Conservation (phyloP, 768 basidiomycete genomes). For the Russula griseocarnosa region DNA sequence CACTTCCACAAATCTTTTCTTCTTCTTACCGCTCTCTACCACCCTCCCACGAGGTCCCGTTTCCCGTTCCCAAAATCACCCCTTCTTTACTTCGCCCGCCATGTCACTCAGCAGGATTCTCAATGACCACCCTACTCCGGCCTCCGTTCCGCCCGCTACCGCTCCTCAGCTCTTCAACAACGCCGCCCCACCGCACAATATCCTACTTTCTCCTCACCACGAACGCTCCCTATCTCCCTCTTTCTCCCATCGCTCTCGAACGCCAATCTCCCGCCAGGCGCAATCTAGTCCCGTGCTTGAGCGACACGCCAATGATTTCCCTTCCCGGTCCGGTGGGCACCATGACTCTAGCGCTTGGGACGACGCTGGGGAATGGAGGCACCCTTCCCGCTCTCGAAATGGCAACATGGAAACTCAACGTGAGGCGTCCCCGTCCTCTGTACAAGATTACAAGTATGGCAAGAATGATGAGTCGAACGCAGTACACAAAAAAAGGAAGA, state of each 20-base stretch:
- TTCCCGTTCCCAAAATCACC: not conserved
- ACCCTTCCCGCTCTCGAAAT: slow-evolving; percentile 39
- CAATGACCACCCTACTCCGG: slow-evolving; percentile 48
- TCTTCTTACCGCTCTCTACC: not conserved
- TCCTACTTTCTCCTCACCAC: slow-evolving; percentile 31
- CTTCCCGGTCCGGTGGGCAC: slow-evolving; percentile 40
- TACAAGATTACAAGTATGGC: slow-evolving; percentile 30
- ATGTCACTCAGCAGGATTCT: slow-evolving; percentile 32
- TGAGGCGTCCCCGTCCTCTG: slow-evolving; percentile 35
- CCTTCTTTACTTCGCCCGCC: slow-evolving; percentile 7
- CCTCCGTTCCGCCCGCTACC: slow-evolving; percentile 29
- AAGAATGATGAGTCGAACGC: slow-evolving; percentile 21
- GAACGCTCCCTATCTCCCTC: slow-evolving; percentile 23
- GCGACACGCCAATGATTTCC: slow-evolving; percentile 36
- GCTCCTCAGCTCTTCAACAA: slow-evolving; percentile 34
- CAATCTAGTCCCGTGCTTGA: slow-evolving; percentile 31
- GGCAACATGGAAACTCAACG: slow-evolving; percentile 37
- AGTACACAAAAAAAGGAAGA: slow-evolving; percentile 49
- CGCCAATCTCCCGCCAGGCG: slow-evolving; percentile 28
- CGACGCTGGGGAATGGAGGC: slow-evolving; percentile 39
- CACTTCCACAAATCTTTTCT: not conserved
- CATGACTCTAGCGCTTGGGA: slow-evolving; percentile 43
- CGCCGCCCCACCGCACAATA: slow-evolving; percentile 31
- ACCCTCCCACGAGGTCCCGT: slow-evolving; percentile 24
- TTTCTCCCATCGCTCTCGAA: slow-evolving; percentile 22